Evolutionary conservation across 2,329 filamentous ascomycete species (phyloP), one percentile per base, ranked within the genome.

Genomic region (Xylaria polymorpha): DNA sequence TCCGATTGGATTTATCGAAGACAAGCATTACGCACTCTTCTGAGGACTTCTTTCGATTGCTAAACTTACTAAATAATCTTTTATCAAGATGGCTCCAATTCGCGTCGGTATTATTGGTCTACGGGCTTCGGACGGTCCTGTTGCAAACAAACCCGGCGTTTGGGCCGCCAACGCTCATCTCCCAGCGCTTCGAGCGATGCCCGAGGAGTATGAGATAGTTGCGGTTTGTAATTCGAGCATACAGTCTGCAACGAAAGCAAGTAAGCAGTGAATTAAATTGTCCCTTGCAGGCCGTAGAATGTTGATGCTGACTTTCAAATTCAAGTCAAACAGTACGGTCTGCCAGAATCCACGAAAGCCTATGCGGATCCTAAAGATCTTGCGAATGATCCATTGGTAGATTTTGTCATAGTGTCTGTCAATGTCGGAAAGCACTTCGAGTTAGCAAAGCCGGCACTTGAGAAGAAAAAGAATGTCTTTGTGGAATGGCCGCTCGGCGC

Each of bases 401-500:
- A 87, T 64, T 78, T 87, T 4, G 79, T 86, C 9, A 81, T 85
- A 58, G 79, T 83, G 64, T 79, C 78, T 61, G 82, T 84, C 18
- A 78, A 80, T 4, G 82, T 86, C 3, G 80, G 79, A 12, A 75
- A 78, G 22, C 84, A 86, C 66, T 83, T 82, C 66, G 67, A 73
- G 9, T 73, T 83, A 15, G 77, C 82, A 12, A 80, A 79, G 50
- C 82, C 83, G 1, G 80, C 80, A 10, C 72, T 87, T 3, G 74
- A 79, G 57, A 81, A 82, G 4, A 80, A 81, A 22, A 86, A 87
- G 73, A 78, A 83, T 51, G 80, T 84, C 14, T 86, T 83, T 64
- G 80, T 82, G n/a, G 85, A 87, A 72, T 85, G 84, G 84, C 85
- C 83, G 3, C 77, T 85, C 0, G 84, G 78, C 0, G 76, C 79